Evolutionary conservation across 768 basidiomycete species (phyloP), one percentile per base, ranked within the genome.

Genomic region (Glaciozyma martinii): DNA sequence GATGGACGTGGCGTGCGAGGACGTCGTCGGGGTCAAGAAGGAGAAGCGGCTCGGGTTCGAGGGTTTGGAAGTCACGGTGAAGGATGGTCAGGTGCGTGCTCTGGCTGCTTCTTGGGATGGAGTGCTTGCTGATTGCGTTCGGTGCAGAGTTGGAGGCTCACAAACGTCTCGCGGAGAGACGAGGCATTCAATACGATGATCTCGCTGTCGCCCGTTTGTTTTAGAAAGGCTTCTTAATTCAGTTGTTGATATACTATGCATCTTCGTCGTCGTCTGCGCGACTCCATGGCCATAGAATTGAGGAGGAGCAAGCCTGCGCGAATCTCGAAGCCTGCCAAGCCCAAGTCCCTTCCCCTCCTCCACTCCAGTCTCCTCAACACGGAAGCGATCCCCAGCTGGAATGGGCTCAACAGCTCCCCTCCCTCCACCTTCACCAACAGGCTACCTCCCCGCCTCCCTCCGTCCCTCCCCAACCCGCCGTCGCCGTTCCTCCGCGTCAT

Each of bases 181-280:
- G 67, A 65, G 2, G 58, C 53, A 1, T 65, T 68, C 61, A 65
- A 56, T 58, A 68, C 65, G 54, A n/a, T 68, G 7, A 54, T 65
- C 16, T 52, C 58, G 8, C 29, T 60, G 7, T 61, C 66, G 21
- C 32, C 60, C 7, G 27, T n/a, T 0, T 19, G 29, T 9, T 58
- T 62, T 52, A 33, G 49, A 13, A 40, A 40, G 37, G 37, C 37
- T 40, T 13, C 10, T 8, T 40, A 40, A 13, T 40, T 40, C 37
- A 12, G 37, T 40, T 40, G 37, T 40, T 40, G 37, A 40, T 8
- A 40, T 40, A 40, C 37, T 40, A 40, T 13, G 37, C 37, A 40
- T 40, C 37, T 6, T 40, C 2, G 37, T 40, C 33, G 33, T 10
- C 5, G 10, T 5, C 10, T n/a, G n/a, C n/a, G n/a, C n/a, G n/a